phyloP scores from a whole-genome alignment of 164 flowering plant genomes.

The Vitis rupestris region DNA sequence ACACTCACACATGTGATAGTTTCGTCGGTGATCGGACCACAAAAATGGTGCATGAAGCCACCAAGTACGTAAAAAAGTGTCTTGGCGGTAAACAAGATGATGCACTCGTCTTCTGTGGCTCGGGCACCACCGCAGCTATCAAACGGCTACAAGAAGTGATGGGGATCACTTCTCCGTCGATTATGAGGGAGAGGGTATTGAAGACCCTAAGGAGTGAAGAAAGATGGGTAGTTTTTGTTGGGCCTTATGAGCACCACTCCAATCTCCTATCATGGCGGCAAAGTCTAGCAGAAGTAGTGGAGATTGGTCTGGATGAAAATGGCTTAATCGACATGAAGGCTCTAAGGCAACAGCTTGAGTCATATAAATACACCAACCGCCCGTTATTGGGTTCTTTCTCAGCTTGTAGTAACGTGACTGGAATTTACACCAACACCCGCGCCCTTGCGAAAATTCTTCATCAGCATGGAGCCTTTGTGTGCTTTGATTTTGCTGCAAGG shows the following conservation, averaged over 20 bases:
- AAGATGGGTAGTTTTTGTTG: conserved; percentile 68
- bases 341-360: conserved; percentile 32
- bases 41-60: conserved; percentile 47
- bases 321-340: conserved; percentile 57
- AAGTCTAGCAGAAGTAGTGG: conserved; percentile 58
- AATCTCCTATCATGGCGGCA: conserved; percentile 70
- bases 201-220: conserved; percentile 35
- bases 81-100: conserved; percentile 47
- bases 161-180: conserved; percentile 51
- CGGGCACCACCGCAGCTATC: conserved; percentile 61
- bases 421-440: conserved; percentile 51
- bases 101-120: conserved; percentile 61
- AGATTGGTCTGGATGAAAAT: conserved; percentile 45
- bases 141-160: conserved; percentile 69
- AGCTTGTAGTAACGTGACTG: conserved; percentile 82
- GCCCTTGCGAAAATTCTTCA: conserved; percentile 59
- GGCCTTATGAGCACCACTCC: conserved; percentile 71
- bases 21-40: conserved; percentile 53
- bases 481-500: conserved; percentile 86
- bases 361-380: conserved; percentile 27
- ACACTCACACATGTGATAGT: conserved; percentile 65
- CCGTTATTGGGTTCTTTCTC: conserved; percentile 80
- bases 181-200: conserved; percentile 33
- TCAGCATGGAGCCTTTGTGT: conserved; percentile 63
- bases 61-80: conserved; percentile 49